Conservation (phyloP, 371 early-diverging fungal species). For the Mucor lusitanicus region DNA sequence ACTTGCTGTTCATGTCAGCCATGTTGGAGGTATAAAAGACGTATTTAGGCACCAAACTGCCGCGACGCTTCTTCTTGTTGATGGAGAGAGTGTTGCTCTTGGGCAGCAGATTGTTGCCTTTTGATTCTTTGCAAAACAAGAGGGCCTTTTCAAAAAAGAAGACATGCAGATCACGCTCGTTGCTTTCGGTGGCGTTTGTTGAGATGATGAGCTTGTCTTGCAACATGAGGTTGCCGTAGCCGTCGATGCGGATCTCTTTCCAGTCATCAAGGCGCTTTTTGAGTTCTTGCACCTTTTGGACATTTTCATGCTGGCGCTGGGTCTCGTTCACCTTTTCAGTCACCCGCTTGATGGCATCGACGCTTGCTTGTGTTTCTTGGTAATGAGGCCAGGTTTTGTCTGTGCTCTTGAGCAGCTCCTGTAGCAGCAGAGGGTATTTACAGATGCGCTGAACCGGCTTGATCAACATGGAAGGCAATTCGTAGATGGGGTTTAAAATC, state of each 20-base stretch:
- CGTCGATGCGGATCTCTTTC: conserved; percentile 37
- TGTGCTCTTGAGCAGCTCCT: conserved; percentile 76
- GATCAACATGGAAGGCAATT: conserved; percentile 90
- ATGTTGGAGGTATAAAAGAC: conserved; percentile 25
- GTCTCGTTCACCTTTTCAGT: conserved; percentile 92
- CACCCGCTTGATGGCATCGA: conserved; percentile 80
- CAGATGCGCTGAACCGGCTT: conserved; percentile 97
- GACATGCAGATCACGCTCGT: conserved; percentile 76
- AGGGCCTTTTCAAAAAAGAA: conserved; percentile 90
- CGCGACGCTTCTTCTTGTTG: conserved; percentile 47
- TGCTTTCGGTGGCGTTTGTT: conserved; percentile 50
- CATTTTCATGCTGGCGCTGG: conserved; percentile 86
- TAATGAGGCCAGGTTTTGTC: conserved; percentile 70
- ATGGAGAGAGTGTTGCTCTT: conserved; percentile 49
- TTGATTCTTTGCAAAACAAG: conserved; percentile 70
- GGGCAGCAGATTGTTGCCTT: conserved; percentile 46
- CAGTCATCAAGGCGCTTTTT: conserved; percentile 66
- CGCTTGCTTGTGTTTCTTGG: conserved; percentile 78
- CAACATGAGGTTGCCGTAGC: conserved; percentile 82
- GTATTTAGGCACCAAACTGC: conserved; percentile 68
- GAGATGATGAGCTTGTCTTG: conserved; percentile 82
- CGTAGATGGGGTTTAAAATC: conserved; percentile 82
- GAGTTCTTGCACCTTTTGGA: conserved; percentile 71
- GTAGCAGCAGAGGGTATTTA: conserved; percentile 92
- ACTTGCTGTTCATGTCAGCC: background rate